Conservation (phyloP, 1,284 basidiomycete genomes). For the Fomes fomentarius region DNA sequence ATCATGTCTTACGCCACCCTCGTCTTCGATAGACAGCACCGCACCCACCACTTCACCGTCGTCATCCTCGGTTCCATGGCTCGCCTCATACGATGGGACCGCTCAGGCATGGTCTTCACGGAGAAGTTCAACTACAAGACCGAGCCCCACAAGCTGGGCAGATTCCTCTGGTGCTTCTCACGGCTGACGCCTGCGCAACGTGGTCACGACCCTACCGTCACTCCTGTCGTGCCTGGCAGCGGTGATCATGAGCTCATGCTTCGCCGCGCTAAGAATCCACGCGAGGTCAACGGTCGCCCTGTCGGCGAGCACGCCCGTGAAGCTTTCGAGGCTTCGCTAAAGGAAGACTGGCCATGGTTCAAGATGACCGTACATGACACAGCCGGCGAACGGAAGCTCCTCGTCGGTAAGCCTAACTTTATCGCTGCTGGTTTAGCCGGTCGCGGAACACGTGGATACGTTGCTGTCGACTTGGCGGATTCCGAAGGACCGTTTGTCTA, state of each 20-base stretch:
- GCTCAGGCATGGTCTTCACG: conserved; percentile 4
- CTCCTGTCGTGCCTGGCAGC: neutral
- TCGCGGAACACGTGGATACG: conserved; percentile 11
- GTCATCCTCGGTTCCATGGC: conserved; percentile 1
- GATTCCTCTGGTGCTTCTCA: conserved; percentile 9
- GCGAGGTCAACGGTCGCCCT: neutral
- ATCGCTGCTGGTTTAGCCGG: neutral
- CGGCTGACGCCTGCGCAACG: neutral
- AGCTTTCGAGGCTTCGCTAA: neutral
- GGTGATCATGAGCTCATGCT: neutral
- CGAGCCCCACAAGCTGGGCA: neutral
- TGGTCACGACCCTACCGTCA: conserved; percentile 6
- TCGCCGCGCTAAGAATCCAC: neutral
- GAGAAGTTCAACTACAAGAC: conserved; percentile 6
- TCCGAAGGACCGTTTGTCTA: neutral
- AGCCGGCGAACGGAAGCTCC: neutral
- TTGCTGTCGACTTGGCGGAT: neutral
- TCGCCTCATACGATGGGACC: conserved; percentile 10
- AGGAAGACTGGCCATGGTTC: neutral
- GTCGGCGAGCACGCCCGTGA: neutral
- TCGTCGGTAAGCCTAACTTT: conserved; percentile 2
- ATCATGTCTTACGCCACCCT: neutral
- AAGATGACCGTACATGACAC: neutral
- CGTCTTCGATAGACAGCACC: conserved; percentile 6
- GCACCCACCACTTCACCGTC: conserved; percentile 1